phyloP scores from a whole-genome alignment of 495 filamentous ascomycete species.

The Lepidopterella palustris region DNA sequence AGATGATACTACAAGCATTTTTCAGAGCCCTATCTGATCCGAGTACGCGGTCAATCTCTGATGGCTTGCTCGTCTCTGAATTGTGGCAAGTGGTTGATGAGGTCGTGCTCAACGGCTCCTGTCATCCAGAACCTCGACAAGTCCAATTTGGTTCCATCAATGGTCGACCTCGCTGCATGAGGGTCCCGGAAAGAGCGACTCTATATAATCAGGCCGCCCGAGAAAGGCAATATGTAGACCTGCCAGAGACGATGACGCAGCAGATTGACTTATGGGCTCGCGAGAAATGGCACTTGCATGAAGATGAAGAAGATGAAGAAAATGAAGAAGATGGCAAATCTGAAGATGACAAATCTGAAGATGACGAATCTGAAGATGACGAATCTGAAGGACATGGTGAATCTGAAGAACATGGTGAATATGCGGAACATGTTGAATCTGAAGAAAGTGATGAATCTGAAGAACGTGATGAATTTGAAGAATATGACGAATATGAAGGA shows the following conservation, averaged over 20 bases:
- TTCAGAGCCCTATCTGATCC: no score
- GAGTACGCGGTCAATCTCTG: no score
- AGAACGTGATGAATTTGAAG: no score
- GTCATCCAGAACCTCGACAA: no score
- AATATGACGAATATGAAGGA: no score
- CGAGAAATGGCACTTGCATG: not conserved
- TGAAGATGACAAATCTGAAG: not conserved
- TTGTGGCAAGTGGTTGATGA: no score
- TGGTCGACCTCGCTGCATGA: not conserved
- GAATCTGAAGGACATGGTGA: not conserved
- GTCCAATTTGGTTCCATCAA: no score
- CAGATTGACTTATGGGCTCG: not conserved
- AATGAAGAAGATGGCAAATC: not conserved
- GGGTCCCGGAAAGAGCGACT: not conserved
- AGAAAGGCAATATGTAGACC: not conserved
- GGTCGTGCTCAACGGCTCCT: no score
- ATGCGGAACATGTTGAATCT: no score
- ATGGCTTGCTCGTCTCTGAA: no score
- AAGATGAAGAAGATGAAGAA: not conserved
- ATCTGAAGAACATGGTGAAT: not conserved
- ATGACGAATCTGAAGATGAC: not conserved
- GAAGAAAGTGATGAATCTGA: not conserved
- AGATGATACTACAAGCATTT: no score
- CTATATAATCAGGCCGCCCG: not conserved
- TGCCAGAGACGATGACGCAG: not conserved